Evolutionary conservation across 768 basidiomycete genomes (phyloP), one percentile per base, ranked within the genome.

Genomic region (Trametes villosa): DNA sequence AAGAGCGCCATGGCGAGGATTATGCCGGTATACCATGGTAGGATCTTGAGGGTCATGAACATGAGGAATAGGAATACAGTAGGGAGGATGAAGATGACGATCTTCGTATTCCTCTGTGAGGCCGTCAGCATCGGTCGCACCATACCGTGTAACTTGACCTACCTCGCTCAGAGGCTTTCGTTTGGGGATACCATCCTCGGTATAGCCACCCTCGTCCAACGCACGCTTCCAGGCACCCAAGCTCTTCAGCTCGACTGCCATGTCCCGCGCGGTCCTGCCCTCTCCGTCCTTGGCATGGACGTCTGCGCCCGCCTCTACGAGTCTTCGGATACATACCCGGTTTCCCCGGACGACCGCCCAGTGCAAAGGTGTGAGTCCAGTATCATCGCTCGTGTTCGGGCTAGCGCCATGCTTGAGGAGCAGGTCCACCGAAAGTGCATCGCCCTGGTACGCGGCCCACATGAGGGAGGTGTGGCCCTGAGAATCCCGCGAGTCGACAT

Each of bases 391-490:
- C 13, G 88, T 74, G 59, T 86, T 86, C 0, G 88, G 80, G 59
- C 86, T 91, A 2, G 97, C 95, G 3, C 93, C 93, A 65, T 96
- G 92, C 57, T 87, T 84, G 52, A 99, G 81, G 41, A 99, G 76
- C 46, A 98, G 74, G 64, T 98, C 95, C 6, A 98, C 95, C 3
- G 92, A 94, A 33, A 98, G 83, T 2, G 94, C 95, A 70, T 99
- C 97, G 46, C 97, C 97, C 72, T 99, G 97, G 74, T 98, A 99
- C 9, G 94, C 93, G 6, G 97, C 97, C 97, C 97, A 99, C 93
- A 98, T 97, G 50, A 98, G 81, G 0, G 92, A 83, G 0, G 96
- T 97, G 71, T 98, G 97, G 0, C 97, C 97, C 68, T 93, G 91
- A 1, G 87, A 80, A 73, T 99, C 97, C 40, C 87, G 83, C 47